phyloP scores from a whole-genome alignment of 106 monocot genomes.

The Acanthochlamys bracteata region DNA sequence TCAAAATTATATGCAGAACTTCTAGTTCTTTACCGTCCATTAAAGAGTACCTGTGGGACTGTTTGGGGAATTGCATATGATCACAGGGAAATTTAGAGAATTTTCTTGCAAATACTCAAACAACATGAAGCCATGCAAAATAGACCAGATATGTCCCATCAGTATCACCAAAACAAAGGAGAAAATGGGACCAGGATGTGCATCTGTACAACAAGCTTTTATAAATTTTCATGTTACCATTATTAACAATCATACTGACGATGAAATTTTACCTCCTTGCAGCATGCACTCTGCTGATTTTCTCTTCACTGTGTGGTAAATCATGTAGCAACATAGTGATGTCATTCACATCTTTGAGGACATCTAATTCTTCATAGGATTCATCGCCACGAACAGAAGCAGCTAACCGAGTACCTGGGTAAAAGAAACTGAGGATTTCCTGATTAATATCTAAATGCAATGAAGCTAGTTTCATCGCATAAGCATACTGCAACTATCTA shows the following conservation, averaged over 20 bases:
- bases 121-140: conserved; percentile 35
- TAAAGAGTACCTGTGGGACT: conserved; percentile 40
- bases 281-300: conserved; percentile 79
- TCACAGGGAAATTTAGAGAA: conserved; percentile 68
- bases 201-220: neutral
- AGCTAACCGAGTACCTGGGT: conserved; percentile 72
- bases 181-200: neutral
- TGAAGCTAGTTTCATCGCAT: neutral
- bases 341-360: conserved; percentile 54
- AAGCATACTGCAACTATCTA: conserved; percentile 7
- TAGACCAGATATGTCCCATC: neutral
- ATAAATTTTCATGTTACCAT: no score
- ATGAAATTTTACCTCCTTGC: conserved; percentile 42
- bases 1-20: neutral
- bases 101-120: conserved; percentile 81
- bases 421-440: neutral
- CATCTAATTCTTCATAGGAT: conserved; percentile 68
- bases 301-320: conserved; percentile 60
- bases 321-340: conserved; percentile 88
- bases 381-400: conserved; percentile 89
- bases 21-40: neutral
- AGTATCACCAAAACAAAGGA: neutral
- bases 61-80: conserved; percentile 71
- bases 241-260: neutral
- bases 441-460: neutral